Percentiles rank a stretch among this genome's conserved stretches.
Evolutionary conservation across 495 filamentous ascomycete genomes (phyloP).

Genomic region (Penicillium psychrofluorescens): DNA sequence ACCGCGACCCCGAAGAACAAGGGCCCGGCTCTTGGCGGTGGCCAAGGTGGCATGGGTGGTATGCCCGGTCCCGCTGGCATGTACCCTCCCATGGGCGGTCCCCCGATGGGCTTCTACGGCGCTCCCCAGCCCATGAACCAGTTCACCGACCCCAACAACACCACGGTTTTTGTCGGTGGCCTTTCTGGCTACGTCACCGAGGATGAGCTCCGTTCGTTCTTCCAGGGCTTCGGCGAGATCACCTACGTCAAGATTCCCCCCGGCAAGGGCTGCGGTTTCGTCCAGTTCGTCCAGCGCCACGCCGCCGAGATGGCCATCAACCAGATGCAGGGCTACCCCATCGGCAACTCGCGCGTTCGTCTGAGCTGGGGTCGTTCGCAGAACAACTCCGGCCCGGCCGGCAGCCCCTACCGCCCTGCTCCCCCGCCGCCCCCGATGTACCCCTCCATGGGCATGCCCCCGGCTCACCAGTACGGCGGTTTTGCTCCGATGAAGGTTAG

Average conservation of each 20-base stretch:
- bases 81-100: constrained; percentile 66
- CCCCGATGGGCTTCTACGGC: constrained; percentile 75
- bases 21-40: constrained; percentile 53
- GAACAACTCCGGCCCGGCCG: constrained; percentile 97
- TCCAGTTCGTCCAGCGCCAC: constrained; percentile 98
- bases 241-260: constrained; percentile 99
- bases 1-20: constrained; percentile 98
- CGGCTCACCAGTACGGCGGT: constrained; percentile 63
- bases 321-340: constrained; percentile 99
- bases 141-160: constrained; percentile 99
- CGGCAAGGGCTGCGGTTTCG: constrained; percentile 97
- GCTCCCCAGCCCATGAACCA: constrained; percentile 97
- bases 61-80: constrained; percentile 42
- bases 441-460: constrained; percentile 79
- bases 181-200: constrained; percentile 98
- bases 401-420: constrained; percentile 93
- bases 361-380: constrained; percentile 96
- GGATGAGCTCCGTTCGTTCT: constrained; percentile 98
- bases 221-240: constrained; percentile 99
- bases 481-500: constrained; percentile 72
- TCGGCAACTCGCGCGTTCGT: constrained; percentile 96
- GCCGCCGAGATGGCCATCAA: constrained; percentile 99
- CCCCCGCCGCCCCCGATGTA: constrained; percentile 83
- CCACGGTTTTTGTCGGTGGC: constrained; percentile 96
- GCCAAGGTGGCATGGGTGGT: constrained; percentile 40